Conservation (phyloP, 768 basidiomycete species). For the Porphyrellus cyaneotinctus region DNA sequence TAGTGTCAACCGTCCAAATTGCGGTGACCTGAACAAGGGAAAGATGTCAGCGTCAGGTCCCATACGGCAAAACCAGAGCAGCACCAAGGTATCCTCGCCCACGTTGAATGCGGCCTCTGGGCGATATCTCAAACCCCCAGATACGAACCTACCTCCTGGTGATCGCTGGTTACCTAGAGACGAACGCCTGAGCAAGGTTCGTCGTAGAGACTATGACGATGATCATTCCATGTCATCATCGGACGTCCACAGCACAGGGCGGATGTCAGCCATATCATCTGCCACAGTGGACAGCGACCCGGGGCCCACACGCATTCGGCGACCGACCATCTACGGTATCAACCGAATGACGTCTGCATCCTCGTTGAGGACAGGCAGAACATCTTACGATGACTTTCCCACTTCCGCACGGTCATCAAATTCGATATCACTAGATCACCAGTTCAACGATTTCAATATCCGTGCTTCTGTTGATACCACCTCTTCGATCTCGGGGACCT, state of each 20-base stretch:
- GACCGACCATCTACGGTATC: slow-evolving; percentile 60
- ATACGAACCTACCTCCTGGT: slow-evolving; percentile 31
- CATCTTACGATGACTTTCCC: slow-evolving; percentile 70
- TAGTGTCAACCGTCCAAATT: slow-evolving; percentile 35
- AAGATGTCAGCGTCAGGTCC: slow-evolving; percentile 60
- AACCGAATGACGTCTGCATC: slow-evolving; percentile 75
- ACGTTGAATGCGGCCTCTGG: slow-evolving; percentile 63
- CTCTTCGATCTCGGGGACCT: slow-evolving; percentile 53
- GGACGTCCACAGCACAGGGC: slow-evolving; percentile 71
- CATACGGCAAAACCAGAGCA: slow-evolving; percentile 54
- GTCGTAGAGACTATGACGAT: slow-evolving; percentile 82
- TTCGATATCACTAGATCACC: slow-evolving; percentile 72
- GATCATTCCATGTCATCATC: slow-evolving; percentile 91
- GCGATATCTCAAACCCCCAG: slow-evolving; percentile 42
- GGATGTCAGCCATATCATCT: slow-evolving; percentile 76
- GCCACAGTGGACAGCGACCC: slow-evolving; percentile 85
- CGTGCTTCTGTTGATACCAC: slow-evolving; percentile 65
- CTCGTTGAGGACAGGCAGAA: slow-evolving; percentile 53
- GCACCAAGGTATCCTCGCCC: slow-evolving; percentile 38
- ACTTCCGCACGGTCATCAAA: slow-evolving; percentile 75
- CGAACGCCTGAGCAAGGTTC: slow-evolving; percentile 69
- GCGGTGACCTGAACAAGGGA: slow-evolving; percentile 35
- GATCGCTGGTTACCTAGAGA: slow-evolving; percentile 49
- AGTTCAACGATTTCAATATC: slow-evolving; percentile 70
- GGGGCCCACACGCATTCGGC: slow-evolving; percentile 65